phyloP scores from a whole-genome alignment of 2,329 filamentous ascomycete genomes.

The Talaromyces marneffei region DNA sequence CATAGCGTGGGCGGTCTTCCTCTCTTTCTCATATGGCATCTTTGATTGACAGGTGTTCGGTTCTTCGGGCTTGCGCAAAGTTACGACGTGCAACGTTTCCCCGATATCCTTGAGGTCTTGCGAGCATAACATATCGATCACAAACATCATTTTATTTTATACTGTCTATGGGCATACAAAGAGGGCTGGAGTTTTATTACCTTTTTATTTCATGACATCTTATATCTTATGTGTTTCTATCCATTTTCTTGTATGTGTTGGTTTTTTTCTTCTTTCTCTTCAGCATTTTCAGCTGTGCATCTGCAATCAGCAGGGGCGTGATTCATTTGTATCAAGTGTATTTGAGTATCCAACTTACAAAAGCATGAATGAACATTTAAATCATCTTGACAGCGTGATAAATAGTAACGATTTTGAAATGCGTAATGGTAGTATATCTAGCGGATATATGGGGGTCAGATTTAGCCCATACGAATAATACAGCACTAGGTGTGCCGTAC shows the following conservation, averaged over 20 bases:
- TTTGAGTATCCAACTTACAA: neutral
- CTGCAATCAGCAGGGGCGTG: neutral
- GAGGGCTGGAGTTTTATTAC: conserved; percentile 10
- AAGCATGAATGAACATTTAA: neutral
- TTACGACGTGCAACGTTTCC: conserved; percentile 13
- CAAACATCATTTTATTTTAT: neutral
- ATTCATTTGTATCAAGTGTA: neutral
- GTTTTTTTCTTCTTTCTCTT: neutral
- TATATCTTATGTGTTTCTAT: conserved; percentile 10
- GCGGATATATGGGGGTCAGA: no score
- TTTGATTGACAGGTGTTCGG: conserved; percentile 31
- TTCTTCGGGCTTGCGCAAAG: conserved; percentile 18
- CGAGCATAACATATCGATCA: conserved; percentile 11
- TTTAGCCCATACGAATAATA: no score
- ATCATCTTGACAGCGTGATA: no score
- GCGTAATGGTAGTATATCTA: no score
- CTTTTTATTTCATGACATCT: conserved; percentile 11
- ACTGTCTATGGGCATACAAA: conserved; percentile 6
- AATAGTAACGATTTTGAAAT: no score
- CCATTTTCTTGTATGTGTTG: neutral
- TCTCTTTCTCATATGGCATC: conserved; percentile 28
- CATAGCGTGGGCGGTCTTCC: conserved; percentile 35
- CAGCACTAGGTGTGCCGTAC: no score
- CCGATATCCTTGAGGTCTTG: conserved; percentile 12
- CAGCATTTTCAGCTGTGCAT: neutral